Percentiles rank a stretch among this genome's conserved stretches.
Conservation (phyloP, 2,329 filamentous ascomycete species). For the Pseudocercospora eumusae region DNA sequence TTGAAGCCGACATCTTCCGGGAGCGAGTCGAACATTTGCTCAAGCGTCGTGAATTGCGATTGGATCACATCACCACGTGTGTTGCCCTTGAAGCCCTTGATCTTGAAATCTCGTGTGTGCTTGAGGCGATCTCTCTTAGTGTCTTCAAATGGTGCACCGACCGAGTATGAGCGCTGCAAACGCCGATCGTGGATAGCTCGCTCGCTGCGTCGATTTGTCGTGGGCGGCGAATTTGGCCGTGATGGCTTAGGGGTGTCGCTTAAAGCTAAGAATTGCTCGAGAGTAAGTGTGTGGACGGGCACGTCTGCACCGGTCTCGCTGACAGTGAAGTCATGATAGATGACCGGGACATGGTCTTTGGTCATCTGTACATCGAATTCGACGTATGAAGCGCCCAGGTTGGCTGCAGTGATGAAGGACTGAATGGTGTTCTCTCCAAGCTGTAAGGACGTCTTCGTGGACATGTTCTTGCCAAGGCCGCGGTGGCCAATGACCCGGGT, state of each 20-base stretch:
- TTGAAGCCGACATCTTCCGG: constrained; percentile 89
- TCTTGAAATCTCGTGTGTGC: constrained; percentile 92
- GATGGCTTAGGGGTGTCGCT: constrained; percentile 31
- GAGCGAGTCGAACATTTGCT: constrained; percentile 86
- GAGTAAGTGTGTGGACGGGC: constrained; percentile 88
- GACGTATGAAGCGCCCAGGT: constrained; percentile 75
- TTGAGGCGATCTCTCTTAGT: constrained; percentile 76
- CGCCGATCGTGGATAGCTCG: constrained; percentile 29
- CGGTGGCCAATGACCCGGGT: constrained; percentile 79
- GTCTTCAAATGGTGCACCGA: constrained; percentile 50
- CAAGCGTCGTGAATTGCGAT: constrained; percentile 89
- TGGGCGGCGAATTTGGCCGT: constrained; percentile 23
- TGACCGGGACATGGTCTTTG: constrained; percentile 97
- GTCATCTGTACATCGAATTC: constrained; percentile 90
- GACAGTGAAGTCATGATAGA: constrained; percentile 97
- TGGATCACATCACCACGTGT: constrained; percentile 93
- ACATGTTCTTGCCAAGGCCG: constrained; percentile 84
- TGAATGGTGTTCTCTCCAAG: constrained; percentile 93
- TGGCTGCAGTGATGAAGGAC: constrained; percentile 95
- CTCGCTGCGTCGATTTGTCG: constrained; percentile 15
- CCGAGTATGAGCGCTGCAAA: constrained; percentile 58
- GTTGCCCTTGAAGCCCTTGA: constrained; percentile 94
- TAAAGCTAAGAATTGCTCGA: constrained; percentile 79
- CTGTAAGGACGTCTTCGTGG: constrained; percentile 81
- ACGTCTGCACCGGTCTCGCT: constrained; percentile 97